These are phyloP conservation scores for Penicillium cataractarum DNA, from an alignment of 495 filamentous ascomycete species.

Conservation along the genomic window DNA sequence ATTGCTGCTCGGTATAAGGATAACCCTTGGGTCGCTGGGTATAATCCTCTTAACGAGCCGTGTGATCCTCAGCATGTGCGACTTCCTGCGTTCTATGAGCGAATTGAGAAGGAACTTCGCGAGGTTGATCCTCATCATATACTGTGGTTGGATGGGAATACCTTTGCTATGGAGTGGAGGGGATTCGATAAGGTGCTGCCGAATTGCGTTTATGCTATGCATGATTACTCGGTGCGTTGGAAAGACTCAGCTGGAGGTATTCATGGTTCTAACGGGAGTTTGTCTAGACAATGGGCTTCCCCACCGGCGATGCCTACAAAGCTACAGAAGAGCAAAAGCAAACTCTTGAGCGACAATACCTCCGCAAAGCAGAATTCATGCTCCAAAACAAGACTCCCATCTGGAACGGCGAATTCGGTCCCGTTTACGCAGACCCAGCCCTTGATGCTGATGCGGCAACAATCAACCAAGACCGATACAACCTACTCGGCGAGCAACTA, in stretches of 20 bases:
- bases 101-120: conserved; percentile 61
- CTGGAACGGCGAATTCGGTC: conserved; percentile 72
- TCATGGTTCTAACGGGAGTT: neutral
- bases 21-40: conserved; percentile 63
- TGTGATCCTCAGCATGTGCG: conserved; percentile 59
- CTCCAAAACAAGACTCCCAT: conserved; percentile 52
- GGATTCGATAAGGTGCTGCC: conserved; percentile 49
- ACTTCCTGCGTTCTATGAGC: conserved; percentile 59
- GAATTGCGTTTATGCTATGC: conserved; percentile 63
- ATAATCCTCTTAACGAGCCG: conserved; percentile 70
- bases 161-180: conserved; percentile 61
- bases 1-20: conserved; percentile 59
- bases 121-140: conserved; percentile 64
- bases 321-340: conserved; percentile 56
- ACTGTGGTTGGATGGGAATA: conserved; percentile 68
- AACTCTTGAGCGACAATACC: conserved; percentile 48
- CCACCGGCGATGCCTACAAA: conserved; percentile 52
- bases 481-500: conserved; percentile 59
- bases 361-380: conserved; percentile 64
- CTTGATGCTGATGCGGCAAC: conserved; percentile 40
- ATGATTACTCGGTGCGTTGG: conserved; percentile 57
- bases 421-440: conserved; percentile 55
- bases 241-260: neutral
- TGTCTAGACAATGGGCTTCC: conserved; percentile 56
- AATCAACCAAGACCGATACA: conserved; percentile 56